phyloP scores from a whole-genome alignment of 2,329 filamentous ascomycete genomes.

The Stagonosporopsis chrysanthemi region DNA sequence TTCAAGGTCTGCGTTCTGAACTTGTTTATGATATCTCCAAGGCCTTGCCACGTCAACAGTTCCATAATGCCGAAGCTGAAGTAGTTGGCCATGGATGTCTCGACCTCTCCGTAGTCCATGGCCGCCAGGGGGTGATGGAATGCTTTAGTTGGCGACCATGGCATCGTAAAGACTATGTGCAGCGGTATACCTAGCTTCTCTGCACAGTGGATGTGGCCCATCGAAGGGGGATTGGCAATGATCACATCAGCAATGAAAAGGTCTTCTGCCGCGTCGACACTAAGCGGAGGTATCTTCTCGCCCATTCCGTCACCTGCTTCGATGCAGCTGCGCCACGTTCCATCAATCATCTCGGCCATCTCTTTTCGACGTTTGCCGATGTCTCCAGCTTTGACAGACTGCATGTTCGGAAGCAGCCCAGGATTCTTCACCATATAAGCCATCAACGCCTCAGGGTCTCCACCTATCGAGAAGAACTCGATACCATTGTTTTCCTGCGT shows the following conservation, averaged over 20 bases:
- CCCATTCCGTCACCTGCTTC: conserved; percentile 47
- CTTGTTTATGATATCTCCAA: conserved; percentile 58
- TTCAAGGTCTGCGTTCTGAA: conserved; percentile 52
- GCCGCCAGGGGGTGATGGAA: conserved; percentile 62
- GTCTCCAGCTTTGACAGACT: conserved; percentile 41
- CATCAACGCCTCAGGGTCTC: conserved; percentile 55
- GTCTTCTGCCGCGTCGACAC: conserved; percentile 21
- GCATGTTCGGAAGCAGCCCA: conserved; percentile 46
- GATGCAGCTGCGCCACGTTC: conserved; percentile 49
- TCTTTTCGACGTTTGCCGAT: conserved; percentile 41
- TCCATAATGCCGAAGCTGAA: conserved; percentile 59
- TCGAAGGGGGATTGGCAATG: conserved; percentile 36
- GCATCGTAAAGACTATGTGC: conserved; percentile 85
- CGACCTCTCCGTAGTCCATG: conserved; percentile 48
- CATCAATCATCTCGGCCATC: conserved; percentile 41
- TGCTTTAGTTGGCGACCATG: conserved; percentile 56
- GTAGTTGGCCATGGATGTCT: conserved; percentile 52
- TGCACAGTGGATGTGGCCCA: conserved; percentile 67
- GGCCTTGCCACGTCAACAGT: conserved; percentile 60
- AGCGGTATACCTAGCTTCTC: conserved; percentile 76
- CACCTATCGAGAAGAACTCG: conserved; percentile 51
- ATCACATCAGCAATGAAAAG: conserved; percentile 76
- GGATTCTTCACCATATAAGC: conserved; percentile 61
- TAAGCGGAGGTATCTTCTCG: conserved; percentile 16
- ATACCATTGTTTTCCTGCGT: conserved; percentile 31